A percentile compares a stretch with the other conserved stretches of the same genome.
phyloP scores from a whole-genome alignment of 2,329 filamentous ascomycete genomes.

The Aspergillus sp. region DNA sequence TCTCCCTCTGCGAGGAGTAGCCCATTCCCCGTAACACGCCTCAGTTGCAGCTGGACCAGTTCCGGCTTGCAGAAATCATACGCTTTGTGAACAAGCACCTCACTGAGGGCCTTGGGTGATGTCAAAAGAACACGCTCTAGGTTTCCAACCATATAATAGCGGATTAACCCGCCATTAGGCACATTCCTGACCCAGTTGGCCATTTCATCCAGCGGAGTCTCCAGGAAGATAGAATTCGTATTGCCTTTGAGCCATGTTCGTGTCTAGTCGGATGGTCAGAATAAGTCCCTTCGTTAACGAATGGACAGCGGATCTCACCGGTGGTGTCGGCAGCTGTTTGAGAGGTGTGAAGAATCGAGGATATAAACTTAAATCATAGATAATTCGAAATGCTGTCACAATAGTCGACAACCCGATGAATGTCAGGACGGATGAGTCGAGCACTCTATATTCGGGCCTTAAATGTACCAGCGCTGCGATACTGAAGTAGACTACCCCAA shows the following conservation, averaged over 20 bases:
- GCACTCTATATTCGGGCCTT: not conserved
- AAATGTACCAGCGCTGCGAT: not conserved
- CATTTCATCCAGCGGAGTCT: conserved; percentile 34
- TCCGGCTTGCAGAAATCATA: conserved; percentile 64
- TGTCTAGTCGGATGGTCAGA: conserved; percentile 16
- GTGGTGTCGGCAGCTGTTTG: not conserved
- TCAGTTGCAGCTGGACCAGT: conserved; percentile 37
- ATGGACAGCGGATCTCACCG: not conserved
- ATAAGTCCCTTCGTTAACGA: not conserved
- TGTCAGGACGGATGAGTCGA: not conserved
- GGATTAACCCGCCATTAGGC: conserved; percentile 62
- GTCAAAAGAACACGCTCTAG: conserved; percentile 56
- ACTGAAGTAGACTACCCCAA: not conserved
- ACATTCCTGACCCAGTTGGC: conserved; percentile 51
- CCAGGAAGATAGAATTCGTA: conserved; percentile 27
- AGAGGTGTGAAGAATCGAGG: not conserved
- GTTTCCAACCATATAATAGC: conserved; percentile 59
- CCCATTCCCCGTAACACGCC: conserved; percentile 35
- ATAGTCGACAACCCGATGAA: not conserved
- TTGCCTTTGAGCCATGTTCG: conserved; percentile 44
- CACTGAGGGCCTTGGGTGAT: conserved; percentile 59
- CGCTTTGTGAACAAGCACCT: conserved; percentile 61
- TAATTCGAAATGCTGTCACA: not conserved
- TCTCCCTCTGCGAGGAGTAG: conserved; percentile 77
- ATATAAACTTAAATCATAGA: not conserved